A percentile compares a stretch with the other conserved stretches of the same genome.
Conservation (phyloP, 2,329 filamentous ascomycete genomes). For the Alternaria arbusti region DNA sequence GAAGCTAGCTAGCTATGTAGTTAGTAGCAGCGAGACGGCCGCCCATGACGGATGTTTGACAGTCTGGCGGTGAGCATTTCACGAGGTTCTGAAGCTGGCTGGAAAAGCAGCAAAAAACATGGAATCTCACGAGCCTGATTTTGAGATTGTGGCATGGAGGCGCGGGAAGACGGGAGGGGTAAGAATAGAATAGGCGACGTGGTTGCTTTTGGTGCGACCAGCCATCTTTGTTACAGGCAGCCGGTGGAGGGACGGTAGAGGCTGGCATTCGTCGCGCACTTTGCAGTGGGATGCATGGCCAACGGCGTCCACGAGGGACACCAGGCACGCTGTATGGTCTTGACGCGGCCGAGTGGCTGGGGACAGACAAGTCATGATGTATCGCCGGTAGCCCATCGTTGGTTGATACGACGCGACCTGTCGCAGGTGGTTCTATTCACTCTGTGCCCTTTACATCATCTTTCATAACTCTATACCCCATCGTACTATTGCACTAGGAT, state of each 20-base stretch:
- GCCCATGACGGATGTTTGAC: slow-evolving; percentile 6
- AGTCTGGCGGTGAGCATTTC: slow-evolving; percentile 9
- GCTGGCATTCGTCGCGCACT: slow-evolving; percentile 8
- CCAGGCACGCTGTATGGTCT: slow-evolving; percentile 10
- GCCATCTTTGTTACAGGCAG: slow-evolving; percentile 1
- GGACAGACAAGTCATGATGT: slow-evolving; percentile 1
- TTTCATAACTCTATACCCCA: not conserved
- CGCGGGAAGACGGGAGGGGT: not conserved
- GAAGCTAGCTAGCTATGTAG: not conserved
- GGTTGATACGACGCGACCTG: not conserved
- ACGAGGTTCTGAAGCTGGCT: not conserved
- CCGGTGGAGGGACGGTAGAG: not conserved
- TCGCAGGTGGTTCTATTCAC: not conserved
- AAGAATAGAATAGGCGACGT: slow-evolving; percentile 9
- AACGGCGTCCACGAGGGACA: slow-evolving; percentile 16
- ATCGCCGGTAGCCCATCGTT: not conserved
- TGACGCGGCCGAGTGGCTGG: slow-evolving; percentile 12
- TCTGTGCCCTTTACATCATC: not conserved
- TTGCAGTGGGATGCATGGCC: slow-evolving; percentile 7
- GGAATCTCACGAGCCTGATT: not conserved
- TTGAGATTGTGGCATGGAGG: not conserved
- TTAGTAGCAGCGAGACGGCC: slow-evolving; percentile 1
- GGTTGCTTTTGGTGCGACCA: slow-evolving; percentile 8
- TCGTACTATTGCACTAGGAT: not conserved
- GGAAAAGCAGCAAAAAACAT: not conserved